phyloP scores from a whole-genome alignment of 2,329 filamentous ascomycete species.

The Colletotrichum sp. region DNA sequence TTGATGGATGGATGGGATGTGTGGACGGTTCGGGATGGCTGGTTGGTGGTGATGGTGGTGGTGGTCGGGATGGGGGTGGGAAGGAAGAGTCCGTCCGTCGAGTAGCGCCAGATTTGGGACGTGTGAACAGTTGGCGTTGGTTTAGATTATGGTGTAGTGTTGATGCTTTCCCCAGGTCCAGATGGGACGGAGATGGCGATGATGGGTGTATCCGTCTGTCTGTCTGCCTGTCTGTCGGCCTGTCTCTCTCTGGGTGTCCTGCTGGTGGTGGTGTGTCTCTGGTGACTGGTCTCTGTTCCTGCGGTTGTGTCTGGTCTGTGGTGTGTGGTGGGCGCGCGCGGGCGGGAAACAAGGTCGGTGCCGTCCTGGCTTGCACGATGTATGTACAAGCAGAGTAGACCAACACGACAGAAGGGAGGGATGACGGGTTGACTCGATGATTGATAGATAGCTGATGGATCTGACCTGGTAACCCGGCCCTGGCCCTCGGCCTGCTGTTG shows the following conservation, averaged over 20 bases:
- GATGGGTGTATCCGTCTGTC: background rate
- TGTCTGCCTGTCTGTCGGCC: background rate
- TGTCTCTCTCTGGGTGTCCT: background rate
- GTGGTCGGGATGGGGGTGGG: background rate
- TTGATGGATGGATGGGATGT: background rate
- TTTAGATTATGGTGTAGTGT: background rate
- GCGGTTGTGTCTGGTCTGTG: background rate
- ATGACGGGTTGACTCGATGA: background rate
- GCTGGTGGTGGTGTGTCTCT: background rate
- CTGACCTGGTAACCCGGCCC: background rate
- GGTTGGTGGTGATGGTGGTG: background rate
- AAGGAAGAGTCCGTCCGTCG: background rate
- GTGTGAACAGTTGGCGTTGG: background rate
- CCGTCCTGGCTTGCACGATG: background rate
- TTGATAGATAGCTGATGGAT: background rate
- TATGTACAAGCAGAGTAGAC: background rate
- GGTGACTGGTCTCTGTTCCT: background rate
- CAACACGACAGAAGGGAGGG: background rate
- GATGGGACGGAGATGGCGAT: background rate
- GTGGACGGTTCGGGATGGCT: background rate
- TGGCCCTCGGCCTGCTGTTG: background rate
- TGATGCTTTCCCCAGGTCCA: background rate
- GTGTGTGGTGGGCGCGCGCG: background rate
- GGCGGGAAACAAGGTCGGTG: slow-evolving; percentile 2
- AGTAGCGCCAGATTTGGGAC: background rate